Percentiles rank a stretch among this genome's conserved stretches.
These are phyloP conservation scores for Phytopythium helicoides DNA, from an alignment of 352 stramenopile species.

Conservation along the genomic window DNA sequence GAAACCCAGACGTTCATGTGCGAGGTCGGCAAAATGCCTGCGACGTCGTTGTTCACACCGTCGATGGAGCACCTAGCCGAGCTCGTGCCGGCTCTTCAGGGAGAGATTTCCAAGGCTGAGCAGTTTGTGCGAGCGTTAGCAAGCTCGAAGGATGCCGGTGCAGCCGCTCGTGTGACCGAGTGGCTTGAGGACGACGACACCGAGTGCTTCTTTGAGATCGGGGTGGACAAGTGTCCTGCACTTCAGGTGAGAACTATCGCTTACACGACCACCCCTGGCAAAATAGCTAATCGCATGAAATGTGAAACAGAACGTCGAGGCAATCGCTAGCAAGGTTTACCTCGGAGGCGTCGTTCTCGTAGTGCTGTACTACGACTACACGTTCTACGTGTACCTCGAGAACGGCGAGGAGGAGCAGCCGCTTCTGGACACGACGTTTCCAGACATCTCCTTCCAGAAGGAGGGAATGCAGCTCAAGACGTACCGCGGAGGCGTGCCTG, in stretches of 20 bases:
- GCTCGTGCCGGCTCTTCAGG: constrained; percentile 81
- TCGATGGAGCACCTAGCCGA: constrained; percentile 87
- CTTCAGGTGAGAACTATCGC: constrained; percentile 40
- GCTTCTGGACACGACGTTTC: constrained; percentile 93
- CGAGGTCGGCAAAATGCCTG: constrained; percentile 87
- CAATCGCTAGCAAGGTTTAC: constrained; percentile 94
- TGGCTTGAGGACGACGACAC: constrained; percentile 90
- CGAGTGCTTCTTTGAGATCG: constrained; percentile 93
- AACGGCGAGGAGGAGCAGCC: constrained; percentile 89
- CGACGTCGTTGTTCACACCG: constrained; percentile 85
- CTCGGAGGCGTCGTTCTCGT: constrained; percentile 90
- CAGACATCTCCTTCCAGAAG: constrained; percentile 89
- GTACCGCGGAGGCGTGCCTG: constrained; percentile 66
- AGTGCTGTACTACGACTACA: constrained; percentile 91
- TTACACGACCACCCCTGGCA: neutral
- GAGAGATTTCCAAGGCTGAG: constrained; percentile 83
- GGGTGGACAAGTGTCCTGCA: constrained; percentile 61
- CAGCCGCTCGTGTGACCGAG: constrained; percentile 42
- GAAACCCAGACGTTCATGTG: constrained; percentile 93
- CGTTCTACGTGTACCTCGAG: constrained; percentile 91
- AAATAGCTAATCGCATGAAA: neutral
- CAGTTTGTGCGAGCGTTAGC: constrained; percentile 71
- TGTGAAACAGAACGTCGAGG: constrained; percentile 76
- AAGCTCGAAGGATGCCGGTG: constrained; percentile 49
- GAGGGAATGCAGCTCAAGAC: constrained; percentile 83